Base-by-base conservation (phyloP, 306 rosid species). In the Quercus suber region DNA sequence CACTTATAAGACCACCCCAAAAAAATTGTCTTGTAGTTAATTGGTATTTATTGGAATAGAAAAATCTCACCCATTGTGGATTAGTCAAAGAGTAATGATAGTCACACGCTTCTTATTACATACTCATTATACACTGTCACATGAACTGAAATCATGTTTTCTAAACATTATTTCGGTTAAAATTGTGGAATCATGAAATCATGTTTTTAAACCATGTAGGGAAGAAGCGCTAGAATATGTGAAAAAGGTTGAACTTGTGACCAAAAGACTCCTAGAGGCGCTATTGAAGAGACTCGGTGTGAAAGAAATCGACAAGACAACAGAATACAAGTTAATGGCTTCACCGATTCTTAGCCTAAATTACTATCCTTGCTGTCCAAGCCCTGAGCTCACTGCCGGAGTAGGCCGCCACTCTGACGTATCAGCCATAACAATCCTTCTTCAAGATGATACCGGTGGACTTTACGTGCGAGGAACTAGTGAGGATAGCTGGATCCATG, bases 321-420 rank as follows among this genome's bases (percentile, higher is more conserved):
- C 23, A 68, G 82, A 87, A 41, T 30, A 82, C 14, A 49, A 41
- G 25, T 53, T 85, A 73, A 87, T 75, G 87, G 85, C 82, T 1
- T 58, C 85, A 21, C 67, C 68, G 76, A 72, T 75, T 72, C 73
- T 87, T 27, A 60, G 1, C 52, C 76, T 87, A 14, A 87, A 82
- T 28, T 85, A 87, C 85, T 85, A 87, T 60, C 87, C 88, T 1
- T 41, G 76, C 0, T 85, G 90, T 68, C 88, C 87, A 30, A 81
- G 69, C 23, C 85, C 87, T 1, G 87, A 82, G 69, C 60, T 69
- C 20, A 80, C 76, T 2, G 76, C 81, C 0, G 91, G 84, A 3
- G 81, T 88, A 20, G 79, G 80, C 60, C 76, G 74, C 59, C 89
- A 85, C 81, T 85, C 89, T 1, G 87, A 85, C 20, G 10, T 76